phyloP scores from a whole-genome alignment of 495 filamentous ascomycete species.

The Aspergillus sclerotiicarbonarius region DNA sequence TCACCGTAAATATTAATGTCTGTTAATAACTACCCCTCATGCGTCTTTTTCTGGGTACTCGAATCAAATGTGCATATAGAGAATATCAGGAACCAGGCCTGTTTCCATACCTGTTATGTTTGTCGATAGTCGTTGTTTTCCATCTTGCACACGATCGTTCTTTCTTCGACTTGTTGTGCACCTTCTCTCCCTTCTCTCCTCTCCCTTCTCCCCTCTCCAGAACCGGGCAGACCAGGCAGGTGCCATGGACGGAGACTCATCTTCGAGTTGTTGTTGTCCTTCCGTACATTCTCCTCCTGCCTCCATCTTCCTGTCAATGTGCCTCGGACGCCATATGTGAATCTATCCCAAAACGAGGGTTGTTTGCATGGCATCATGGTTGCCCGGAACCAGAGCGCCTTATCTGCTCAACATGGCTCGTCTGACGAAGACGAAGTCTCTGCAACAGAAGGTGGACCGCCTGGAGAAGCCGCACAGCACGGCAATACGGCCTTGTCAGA shows the following conservation, averaged over 20 bases:
- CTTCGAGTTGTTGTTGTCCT: neutral
- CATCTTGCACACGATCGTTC: neutral
- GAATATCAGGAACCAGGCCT: constrained; percentile 6
- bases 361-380: neutral
- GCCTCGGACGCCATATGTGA: neutral
- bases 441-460: constrained; percentile 5
- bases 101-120: no score
- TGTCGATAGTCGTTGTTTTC: constrained; percentile 13
- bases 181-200: constrained; percentile 3
- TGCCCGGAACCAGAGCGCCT: neutral
- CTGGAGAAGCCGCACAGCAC: constrained; percentile 6
- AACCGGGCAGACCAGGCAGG: constrained; percentile 9
- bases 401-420: neutral
- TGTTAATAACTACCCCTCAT: constrained; percentile 10
- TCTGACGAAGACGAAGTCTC: constrained; percentile 10
- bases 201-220: constrained; percentile 2
- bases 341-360: neutral
- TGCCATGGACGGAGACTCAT: constrained; percentile 2
- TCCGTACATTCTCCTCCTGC: neutral
- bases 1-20: constrained; percentile 26
- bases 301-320: neutral
- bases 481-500: constrained; percentile 33
- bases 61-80: constrained; percentile 12
- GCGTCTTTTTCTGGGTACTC: constrained; percentile 12
- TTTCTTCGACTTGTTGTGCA: neutral